Base-by-base conservation (phyloP, 495 filamentous ascomycete species). In the Penicillium fimorum region DNA sequence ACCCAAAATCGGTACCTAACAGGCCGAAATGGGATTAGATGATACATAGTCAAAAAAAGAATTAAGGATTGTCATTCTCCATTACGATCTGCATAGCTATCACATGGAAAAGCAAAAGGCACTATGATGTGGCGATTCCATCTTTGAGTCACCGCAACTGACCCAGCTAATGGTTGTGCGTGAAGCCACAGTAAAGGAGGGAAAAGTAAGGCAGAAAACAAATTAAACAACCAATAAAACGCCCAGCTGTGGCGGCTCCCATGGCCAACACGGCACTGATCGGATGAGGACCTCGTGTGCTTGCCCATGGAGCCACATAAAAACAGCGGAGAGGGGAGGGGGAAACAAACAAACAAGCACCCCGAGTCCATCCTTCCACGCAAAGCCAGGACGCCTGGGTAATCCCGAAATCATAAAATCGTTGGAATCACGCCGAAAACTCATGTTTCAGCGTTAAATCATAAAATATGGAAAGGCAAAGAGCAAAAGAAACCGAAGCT, bases 11-110 rank as follows among this genome's bases (percentile, higher is more conserved):
- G 40, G 64, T 64, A 51, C 61, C 58, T 67, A 61, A 29, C 61
- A 64, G 49, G 37, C 47, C 30, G 37, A 27, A 4, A 24, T 51
- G n/a, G 5, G 29, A 8, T 38, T 43, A 35, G 44, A 22, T 13
- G 17, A 35, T 27, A 17, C 35, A 2, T 8, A 3, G 30, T 15
- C 11, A 27, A 18, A 37, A 60, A 43, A 17, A 27, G 40, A 22
- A n/a, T n/a, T 22, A 22, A 37, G 29, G n/a, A 53, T 57, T 53
- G 27, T 24, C 57, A 60, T 66, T 66, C 63, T 63, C 52, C 47
- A 56, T 55, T 57, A 60, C 49, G 38, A 30, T 29, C 51, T 63
- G 57, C 51, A 30, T 13, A 49, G 47, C 51, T 52, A 56, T 50
- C 47, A 43, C 46, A 50, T 40, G 33, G 43, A 25, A 20, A 47